Base-by-base conservation (phyloP, 257 asterid species). In the Osmanthus fragrans region DNA sequence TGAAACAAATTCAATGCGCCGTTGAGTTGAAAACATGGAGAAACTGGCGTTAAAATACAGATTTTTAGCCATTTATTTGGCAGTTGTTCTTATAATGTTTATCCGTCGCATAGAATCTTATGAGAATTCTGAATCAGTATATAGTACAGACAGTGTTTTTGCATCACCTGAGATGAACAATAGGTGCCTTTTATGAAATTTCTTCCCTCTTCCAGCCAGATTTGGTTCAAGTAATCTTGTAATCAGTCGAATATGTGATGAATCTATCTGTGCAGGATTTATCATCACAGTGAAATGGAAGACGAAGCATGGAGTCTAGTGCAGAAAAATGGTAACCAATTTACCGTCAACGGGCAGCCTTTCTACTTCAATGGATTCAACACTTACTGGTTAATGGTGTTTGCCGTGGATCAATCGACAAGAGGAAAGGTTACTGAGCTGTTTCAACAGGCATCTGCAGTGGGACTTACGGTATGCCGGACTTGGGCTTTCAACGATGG, bases 401-500 rank as follows among this genome's bases (percentile, higher is more conserved):
- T 92, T 51, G 96, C 97, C 4, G 95, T 86, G 65, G 99, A 95
- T 76, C 77, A 86, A 72, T 93, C 97, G 11, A 91, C 96, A 1
- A 84, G 94, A 75, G 88, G 84, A 16, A 95, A 95, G 76, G 98
- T 93, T 60, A 91, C 85, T 54, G 94, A 89, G 70, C 80, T 89
- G 12, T 95, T 95, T 75, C 90, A 90, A 60, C 90, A 91, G 80
- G 99, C 98, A 10, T 90, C 98, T 0, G 79, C 93, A 9, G 96
- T 85, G 3, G 96, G 97, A 10, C 86, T 95, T 5, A 85, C 99
- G 0, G 94, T 93, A 5, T 95, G 99, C 84, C 83, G 99, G 75
- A 95, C 99, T 1, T 95, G 99, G 99, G 99, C 96, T 54, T 95
- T 95, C 84, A 95, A 95, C 13, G 98, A 95, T 76, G 99, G 94